Evolutionary conservation across 768 basidiomycete species (phyloP).

Genomic region (Gloeostereum incarnatum): DNA sequence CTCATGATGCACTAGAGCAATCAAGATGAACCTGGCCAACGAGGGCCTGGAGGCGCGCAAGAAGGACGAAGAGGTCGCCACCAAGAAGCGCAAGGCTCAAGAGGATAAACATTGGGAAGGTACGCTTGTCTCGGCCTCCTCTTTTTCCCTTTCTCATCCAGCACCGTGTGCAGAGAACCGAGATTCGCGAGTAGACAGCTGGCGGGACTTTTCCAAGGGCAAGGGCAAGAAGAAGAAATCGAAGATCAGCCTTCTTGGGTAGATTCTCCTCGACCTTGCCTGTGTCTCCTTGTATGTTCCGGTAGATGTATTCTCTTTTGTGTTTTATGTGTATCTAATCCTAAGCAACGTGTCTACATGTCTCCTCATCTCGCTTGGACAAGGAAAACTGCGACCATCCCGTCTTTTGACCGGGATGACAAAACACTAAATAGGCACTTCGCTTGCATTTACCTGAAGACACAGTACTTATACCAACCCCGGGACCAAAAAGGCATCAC

Average conservation of each 20-base stretch:
- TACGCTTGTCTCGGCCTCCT: constrained; percentile 18
- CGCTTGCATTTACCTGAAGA: too few species aligned
- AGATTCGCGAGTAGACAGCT: constrained; percentile 78
- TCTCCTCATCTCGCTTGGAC: too few species aligned
- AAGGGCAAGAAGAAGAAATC: constrained; percentile 80
- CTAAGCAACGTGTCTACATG: too few species aligned
- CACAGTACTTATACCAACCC: too few species aligned
- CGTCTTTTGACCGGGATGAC: too few species aligned
- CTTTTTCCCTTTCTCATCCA: background rate
- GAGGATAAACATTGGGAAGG: constrained; percentile 90
- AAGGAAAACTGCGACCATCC: too few species aligned
- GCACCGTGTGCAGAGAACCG: constrained; percentile 44
- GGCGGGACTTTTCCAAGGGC: constrained; percentile 61
- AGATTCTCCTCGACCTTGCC: too few species aligned
- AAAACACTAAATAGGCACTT: too few species aligned
- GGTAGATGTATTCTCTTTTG: too few species aligned
- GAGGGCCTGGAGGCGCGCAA: constrained; percentile 89
- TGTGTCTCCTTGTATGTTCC: too few species aligned
- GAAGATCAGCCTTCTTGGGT: constrained; percentile 62
- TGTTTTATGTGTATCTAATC: too few species aligned
- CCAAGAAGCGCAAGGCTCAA: constrained; percentile 80
- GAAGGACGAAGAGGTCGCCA: constrained; percentile 76
- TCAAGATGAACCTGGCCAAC: constrained; percentile 88
- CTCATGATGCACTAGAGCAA: constrained; percentile 44
- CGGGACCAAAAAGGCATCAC: too few species aligned